Percentiles rank a stretch among this genome's conserved stretches.
phyloP scores from a whole-genome alignment of 1,139 yeast genomes.

The Magnusiomyces ingens region DNA sequence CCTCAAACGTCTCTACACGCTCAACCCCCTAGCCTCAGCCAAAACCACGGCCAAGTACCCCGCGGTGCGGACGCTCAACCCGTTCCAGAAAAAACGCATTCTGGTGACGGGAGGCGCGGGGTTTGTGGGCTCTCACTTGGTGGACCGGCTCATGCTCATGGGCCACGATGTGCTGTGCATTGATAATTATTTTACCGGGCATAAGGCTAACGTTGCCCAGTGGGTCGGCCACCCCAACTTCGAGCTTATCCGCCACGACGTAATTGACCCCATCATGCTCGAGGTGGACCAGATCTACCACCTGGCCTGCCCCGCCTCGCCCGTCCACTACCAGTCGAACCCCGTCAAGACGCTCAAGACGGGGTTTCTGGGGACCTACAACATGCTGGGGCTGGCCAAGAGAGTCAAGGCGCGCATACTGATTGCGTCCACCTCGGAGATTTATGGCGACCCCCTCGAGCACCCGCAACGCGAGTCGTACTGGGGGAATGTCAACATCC shows the following conservation, averaged over 20 bases:
- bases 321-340: slow-evolving; percentile 26
- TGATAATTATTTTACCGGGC: slow-evolving; percentile 26
- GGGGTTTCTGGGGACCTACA: slow-evolving; percentile 26
- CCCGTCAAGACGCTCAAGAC: slow-evolving; percentile 27
- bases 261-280: slow-evolving; percentile 23
- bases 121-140: slow-evolving; percentile 25
- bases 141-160: slow-evolving; percentile 23
- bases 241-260: slow-evolving; percentile 26
- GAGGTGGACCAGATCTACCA: slow-evolving; percentile 27
- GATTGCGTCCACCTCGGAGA: slow-evolving; percentile 25
- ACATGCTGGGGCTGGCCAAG: slow-evolving; percentile 26
- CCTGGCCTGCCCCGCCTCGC: slow-evolving; percentile 26
- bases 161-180: slow-evolving; percentile 26
- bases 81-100: slow-evolving; percentile 21
- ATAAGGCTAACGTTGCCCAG: slow-evolving; percentile 23
- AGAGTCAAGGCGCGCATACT: slow-evolving; percentile 26
- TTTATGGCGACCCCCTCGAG: slow-evolving; percentile 27
- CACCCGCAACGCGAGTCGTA: slow-evolving; percentile 27
- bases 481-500: slow-evolving; percentile 26
- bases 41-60: background rate
- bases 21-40: background rate
- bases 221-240: slow-evolving; percentile 28
- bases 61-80: slow-evolving; percentile 16
- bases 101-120: slow-evolving; percentile 27
- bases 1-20: slow-evolving; percentile 6